Percentiles rank a stretch among this genome's conserved stretches.
These are phyloP conservation scores for Sequoia sempervirens DNA, from an alignment of 75 land plant genomes.

Conservation along the genomic window DNA sequence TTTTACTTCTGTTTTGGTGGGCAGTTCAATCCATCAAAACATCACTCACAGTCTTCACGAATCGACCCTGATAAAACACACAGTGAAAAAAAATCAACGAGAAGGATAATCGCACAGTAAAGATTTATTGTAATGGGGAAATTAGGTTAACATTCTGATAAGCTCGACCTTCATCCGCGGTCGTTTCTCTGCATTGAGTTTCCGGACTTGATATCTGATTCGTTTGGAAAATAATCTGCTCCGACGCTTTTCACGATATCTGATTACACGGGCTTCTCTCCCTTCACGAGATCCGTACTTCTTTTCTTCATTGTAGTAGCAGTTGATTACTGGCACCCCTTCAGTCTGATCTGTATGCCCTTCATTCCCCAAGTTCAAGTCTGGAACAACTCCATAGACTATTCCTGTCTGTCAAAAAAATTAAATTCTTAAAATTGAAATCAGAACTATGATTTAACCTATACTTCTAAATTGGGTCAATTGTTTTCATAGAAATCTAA, in stretches of 20 bases:
- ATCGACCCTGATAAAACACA: neutral
- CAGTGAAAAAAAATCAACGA: neutral
- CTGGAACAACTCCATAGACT: neutral
- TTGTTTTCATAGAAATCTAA: too few species aligned
- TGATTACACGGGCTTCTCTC: constrained; percentile 75
- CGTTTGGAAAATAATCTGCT: constrained; percentile 77
- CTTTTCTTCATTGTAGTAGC: neutral
- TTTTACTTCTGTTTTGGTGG: neutral
- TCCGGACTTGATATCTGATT: constrained; percentile 86
- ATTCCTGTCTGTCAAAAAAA: neutral
- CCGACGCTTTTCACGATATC: constrained; percentile 79
- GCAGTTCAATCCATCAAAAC: neutral
- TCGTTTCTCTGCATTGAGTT: constrained; percentile 87
- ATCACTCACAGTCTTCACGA: neutral
- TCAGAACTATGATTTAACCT: neutral
- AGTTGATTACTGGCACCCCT: neutral
- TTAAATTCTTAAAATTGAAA: neutral
- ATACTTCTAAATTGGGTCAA: too few species aligned
- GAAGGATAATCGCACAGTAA: neutral
- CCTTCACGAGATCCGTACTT: constrained; percentile 10
- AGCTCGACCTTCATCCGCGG: constrained; percentile 62
- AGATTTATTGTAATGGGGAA: neutral
- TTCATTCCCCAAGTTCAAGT: neutral
- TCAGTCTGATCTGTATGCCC: neutral
- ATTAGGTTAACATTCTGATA: neutral